These are phyloP conservation scores for Clarireedia homoeocarpa DNA, from an alignment of 2,329 filamentous ascomycete genomes.

Conservation along the genomic window DNA sequence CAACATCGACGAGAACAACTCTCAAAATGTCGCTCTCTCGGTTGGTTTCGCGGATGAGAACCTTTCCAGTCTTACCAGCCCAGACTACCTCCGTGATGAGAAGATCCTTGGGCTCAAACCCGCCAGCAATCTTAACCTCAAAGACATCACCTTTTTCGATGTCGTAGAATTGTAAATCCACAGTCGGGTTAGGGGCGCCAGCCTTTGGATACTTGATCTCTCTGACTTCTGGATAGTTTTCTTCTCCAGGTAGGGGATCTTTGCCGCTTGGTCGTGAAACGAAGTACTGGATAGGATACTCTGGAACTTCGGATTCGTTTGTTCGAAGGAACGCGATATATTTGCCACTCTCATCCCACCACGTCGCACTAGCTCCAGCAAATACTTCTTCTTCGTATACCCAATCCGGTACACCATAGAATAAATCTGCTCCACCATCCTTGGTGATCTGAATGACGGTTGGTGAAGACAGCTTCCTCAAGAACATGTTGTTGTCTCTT, in stretches of 20 bases:
- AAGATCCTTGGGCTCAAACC: slow-evolving; percentile 73
- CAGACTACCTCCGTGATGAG: slow-evolving; percentile 91
- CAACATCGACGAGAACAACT: slow-evolving; percentile 77
- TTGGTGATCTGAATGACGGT: slow-evolving; percentile 58
- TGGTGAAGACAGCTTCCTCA: slow-evolving; percentile 52
- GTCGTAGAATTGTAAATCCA: slow-evolving; percentile 85
- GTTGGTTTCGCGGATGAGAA: slow-evolving; percentile 87
- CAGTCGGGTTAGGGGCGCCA: slow-evolving; percentile 85
- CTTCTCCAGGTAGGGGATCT: slow-evolving; percentile 59
- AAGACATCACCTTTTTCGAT: slow-evolving; percentile 71
- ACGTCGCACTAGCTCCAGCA: slow-evolving; percentile 70
- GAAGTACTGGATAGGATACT: slow-evolving; percentile 91
- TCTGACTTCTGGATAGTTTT: slow-evolving; percentile 83
- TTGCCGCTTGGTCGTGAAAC: slow-evolving; percentile 76
- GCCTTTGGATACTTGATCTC: slow-evolving; percentile 97
- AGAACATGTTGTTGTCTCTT: slow-evolving; percentile 79
- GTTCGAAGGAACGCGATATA: slow-evolving; percentile 88
- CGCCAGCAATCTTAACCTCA: slow-evolving; percentile 65
- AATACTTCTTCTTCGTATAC: slow-evolving; percentile 88
- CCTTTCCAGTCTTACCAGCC: slow-evolving; percentile 66
- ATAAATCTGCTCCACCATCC: slow-evolving; percentile 81
- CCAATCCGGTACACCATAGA: slow-evolving; percentile 97
- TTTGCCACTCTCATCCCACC: slow-evolving; percentile 90
- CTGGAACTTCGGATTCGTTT: slow-evolving; percentile 85
- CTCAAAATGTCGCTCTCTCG: slow-evolving; percentile 87